These are phyloP conservation scores for Pleurotus sapidus DNA, from an alignment of 768 basidiomycete species.

Conservation along the genomic window DNA sequence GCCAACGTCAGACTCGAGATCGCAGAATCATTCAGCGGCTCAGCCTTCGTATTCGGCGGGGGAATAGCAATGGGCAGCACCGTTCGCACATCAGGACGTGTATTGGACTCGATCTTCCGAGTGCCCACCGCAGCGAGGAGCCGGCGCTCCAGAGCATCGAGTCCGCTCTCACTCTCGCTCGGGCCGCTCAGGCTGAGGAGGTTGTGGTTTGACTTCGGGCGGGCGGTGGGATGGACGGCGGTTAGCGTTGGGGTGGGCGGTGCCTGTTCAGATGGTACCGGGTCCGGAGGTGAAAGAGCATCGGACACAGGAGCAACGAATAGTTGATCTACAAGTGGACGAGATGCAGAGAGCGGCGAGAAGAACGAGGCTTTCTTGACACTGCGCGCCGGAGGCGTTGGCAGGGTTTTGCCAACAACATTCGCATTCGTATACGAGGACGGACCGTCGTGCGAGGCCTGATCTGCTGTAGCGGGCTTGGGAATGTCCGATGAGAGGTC, in stretches of 20 bases:
- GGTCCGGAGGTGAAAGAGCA: background rate
- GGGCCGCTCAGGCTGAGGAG: conserved; percentile 17
- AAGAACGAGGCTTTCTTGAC: conserved; percentile 24
- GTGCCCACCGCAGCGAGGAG: conserved; percentile 75
- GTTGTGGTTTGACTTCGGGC: conserved; percentile 13
- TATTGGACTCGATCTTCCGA: conserved; percentile 37
- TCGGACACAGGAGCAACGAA: conserved; percentile 11
- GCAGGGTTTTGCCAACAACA: conserved; percentile 55
- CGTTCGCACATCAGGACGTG: conserved; percentile 30
- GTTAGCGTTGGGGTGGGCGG: conserved; percentile 55
- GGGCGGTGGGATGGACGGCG: conserved; percentile 35
- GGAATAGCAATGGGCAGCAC: conserved; percentile 36
- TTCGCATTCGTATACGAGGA: conserved; percentile 8
- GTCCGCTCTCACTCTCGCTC: conserved; percentile 49
- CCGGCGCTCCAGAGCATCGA: conserved; percentile 71
- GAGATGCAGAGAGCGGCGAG: conserved; percentile 11
- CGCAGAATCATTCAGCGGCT: conserved; percentile 46
- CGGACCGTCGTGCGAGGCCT: background rate
- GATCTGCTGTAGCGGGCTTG: conserved; percentile 10
- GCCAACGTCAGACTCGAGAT: conserved; percentile 55
- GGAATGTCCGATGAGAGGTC: conserved; percentile 40
- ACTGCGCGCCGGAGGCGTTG: conserved; percentile 53
- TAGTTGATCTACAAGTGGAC: conserved; percentile 26
- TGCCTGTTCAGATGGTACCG: conserved; percentile 28
- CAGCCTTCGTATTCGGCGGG: conserved; percentile 22